Base-by-base conservation (phyloP, 148 eudicot species). In the Amaranthus cruentus region DNA sequence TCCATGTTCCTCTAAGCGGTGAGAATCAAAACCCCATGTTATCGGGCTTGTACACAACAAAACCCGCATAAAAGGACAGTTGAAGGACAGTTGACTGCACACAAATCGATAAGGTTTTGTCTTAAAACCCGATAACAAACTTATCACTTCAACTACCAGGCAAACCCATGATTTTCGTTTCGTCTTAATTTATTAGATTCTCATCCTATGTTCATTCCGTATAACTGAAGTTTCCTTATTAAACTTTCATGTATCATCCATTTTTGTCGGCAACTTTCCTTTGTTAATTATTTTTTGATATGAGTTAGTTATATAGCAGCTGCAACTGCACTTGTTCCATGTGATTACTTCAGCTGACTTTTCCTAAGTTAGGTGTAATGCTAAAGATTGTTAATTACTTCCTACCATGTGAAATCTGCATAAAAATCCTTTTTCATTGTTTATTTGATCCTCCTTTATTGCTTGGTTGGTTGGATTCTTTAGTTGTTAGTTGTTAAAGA, bases 101-200 rank as follows among this genome's bases (percentile, higher is more conserved):
- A 28, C 38, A 28, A 28, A 28, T 28, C 38, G 38, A 28, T 28
- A 28, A 28, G 38, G 38, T 28, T 28, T 28, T 28, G 38, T 28
- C 38, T 2, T 28, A 28, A 28, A 28, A 28, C 38, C 38, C 38
- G 38, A 28, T 28, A 28, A 28, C 38, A 28, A 28, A 28, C 38
- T 28, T 28, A 28, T 28, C 38, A 28, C 38, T 28, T 28, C 38
- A 28, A 28, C 38, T 28, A 28, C 38, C 38, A 28, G 38, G 38
- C 38, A 28, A 28, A 28, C 38, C 38, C 38, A 28, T 0, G 38
- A 28, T 28, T 28, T 28, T 28, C 38, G 38, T 28, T 28, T 28
- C 38, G 51, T 71, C 75, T 70, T 38, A 38, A 54, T 73, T 21
- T 48, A 67, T 75, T 63, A 46, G 67, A 82, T 81, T 70, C 68